These are phyloP conservation scores for Boletus rubroflammeus DNA, from an alignment of 768 basidiomycete genomes.

Conservation along the genomic window DNA sequence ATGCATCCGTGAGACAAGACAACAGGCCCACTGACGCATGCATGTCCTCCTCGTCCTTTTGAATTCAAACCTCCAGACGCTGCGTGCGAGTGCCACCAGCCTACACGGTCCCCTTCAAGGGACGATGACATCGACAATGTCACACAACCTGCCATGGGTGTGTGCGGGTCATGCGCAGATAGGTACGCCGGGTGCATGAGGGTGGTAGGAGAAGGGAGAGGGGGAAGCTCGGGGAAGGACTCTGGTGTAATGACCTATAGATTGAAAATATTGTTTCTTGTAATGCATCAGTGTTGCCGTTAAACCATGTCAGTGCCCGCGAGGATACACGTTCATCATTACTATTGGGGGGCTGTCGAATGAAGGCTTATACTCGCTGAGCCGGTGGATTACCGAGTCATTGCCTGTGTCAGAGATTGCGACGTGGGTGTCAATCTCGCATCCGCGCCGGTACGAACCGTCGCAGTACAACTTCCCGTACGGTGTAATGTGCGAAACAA, in stretches of 20 bases:
- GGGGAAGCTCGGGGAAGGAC: neutral
- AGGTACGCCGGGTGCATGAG: neutral
- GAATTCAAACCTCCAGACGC: neutral
- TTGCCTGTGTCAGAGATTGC: neutral
- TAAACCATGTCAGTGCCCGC: neutral
- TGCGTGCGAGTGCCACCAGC: neutral
- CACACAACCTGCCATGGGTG: neutral
- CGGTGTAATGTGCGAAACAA: conserved; percentile 69
- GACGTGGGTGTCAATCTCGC: conserved; percentile 56
- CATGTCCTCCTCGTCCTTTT: neutral
- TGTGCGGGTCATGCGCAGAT: neutral
- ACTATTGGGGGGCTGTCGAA: neutral
- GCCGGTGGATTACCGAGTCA: neutral
- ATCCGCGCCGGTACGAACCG: conserved; percentile 90
- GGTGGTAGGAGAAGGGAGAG: neutral
- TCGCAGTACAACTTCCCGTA: conserved; percentile 80
- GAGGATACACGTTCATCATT: neutral
- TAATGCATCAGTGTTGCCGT: neutral
- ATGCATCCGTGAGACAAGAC: neutral
- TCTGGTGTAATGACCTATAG: conserved; percentile 17
- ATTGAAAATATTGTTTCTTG: conserved; percentile 2
- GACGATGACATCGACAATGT: neutral
- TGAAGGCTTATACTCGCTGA: neutral
- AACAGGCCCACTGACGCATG: neutral
- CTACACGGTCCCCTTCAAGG: neutral